Conservation (phyloP, 23 red algal genomes). For the Gracilaria vermiculophylla region DNA sequence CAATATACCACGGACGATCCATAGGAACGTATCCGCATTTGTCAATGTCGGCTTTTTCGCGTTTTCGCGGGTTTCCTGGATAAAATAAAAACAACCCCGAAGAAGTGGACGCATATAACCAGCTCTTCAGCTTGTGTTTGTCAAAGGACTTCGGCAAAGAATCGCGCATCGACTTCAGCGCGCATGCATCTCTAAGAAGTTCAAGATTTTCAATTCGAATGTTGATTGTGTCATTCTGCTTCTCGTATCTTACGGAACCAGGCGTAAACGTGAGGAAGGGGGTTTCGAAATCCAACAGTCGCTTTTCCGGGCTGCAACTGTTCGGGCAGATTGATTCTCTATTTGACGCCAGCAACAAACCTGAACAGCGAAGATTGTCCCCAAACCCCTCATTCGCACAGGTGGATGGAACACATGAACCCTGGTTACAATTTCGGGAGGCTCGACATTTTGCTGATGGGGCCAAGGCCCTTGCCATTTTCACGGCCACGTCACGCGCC, state of each 20-base stretch:
- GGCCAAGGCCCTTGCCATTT: background rate
- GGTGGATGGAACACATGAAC: background rate
- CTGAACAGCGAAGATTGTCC: background rate
- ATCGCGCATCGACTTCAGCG: constrained; percentile 4
- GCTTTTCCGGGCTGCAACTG: background rate
- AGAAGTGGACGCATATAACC: constrained; percentile 13
- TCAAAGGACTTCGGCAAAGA: background rate
- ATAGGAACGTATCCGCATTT: constrained; percentile 21
- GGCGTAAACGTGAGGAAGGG: background rate
- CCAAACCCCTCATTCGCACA: constrained; percentile 5
- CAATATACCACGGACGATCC: constrained; percentile 27
- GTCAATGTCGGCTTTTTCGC: background rate
- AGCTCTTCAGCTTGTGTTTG: background rate
- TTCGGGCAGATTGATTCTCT: background rate
- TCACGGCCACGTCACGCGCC: background rate
- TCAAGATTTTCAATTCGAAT: background rate
- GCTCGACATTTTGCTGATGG: constrained; percentile 13
- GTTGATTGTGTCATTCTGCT: background rate
- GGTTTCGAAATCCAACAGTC: background rate
- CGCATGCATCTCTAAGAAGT: constrained; percentile 21
- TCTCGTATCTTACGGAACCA: background rate
- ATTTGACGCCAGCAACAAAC: background rate
- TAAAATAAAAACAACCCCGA: background rate
- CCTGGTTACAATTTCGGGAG: constrained; percentile 1
- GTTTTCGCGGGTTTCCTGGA: background rate